A percentile compares a stretch with the other conserved stretches of the same genome.
Conservation (phyloP, 139 green algal genomes). For the Pseudopediastrum boryanum region DNA sequence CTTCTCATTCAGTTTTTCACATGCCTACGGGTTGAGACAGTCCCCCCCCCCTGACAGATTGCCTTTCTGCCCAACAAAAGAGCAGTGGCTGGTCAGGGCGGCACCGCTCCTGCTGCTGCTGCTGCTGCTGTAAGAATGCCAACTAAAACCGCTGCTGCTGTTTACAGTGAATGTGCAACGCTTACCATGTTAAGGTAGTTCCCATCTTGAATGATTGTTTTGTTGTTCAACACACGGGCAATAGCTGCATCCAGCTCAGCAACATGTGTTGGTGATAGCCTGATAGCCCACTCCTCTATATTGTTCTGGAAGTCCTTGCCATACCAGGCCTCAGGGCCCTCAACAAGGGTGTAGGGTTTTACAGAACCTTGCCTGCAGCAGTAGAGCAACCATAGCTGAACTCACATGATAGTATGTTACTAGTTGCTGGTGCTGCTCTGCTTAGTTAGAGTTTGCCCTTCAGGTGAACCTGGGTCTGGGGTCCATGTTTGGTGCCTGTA, state of each 20-base stretch:
- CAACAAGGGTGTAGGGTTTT: conserved; percentile 48
- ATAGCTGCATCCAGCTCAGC: conserved; percentile 50
- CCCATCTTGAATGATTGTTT: conserved; percentile 45
- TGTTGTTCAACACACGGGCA: conserved; percentile 14
- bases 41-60: too few species aligned
- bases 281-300: conserved; percentile 30
- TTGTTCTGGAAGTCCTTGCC: conserved; percentile 38
- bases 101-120: too few species aligned
- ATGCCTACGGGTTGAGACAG: too few species aligned
- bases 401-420: not conserved
- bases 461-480: not conserved
- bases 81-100: too few species aligned
- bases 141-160: too few species aligned
- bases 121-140: too few species aligned
- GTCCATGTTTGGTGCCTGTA: not conserved
- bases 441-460: not conserved
- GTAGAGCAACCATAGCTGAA: not conserved
- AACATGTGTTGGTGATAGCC: conserved; percentile 25
- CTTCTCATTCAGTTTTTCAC: too few species aligned
- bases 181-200: conserved; percentile 27
- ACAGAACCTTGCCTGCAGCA: conserved; percentile 44
- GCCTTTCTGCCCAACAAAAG: too few species aligned
- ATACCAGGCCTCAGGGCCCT: conserved; percentile 46
- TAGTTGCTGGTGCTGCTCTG: not conserved
- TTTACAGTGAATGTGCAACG: too few species aligned